Evolutionary conservation across 371 early-diverging fungal species (phyloP), one percentile per base, ranked within the genome.

Genomic region (Entomophthora muscae): DNA sequence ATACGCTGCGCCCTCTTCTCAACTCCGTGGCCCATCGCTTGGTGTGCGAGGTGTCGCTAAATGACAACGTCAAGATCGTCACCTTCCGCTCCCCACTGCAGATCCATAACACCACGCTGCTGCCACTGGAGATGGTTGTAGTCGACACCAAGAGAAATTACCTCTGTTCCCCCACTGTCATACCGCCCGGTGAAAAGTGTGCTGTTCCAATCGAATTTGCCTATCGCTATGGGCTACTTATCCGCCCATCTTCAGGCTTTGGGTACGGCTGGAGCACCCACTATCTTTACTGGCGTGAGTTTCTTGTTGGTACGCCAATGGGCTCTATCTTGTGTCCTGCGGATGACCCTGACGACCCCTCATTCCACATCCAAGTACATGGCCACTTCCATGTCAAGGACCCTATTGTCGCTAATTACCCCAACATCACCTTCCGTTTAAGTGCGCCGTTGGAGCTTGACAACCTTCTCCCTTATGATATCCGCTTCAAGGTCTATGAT

Each of bases 381-480:
- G 72, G 76, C 23, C 67, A 73, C 23, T 57, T 72, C 56, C 78
- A 78, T 13, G 67, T 66, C 28, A 68, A 70, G 0, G 73, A 78
- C 64, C 72, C 78, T 0, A 58, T 79, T 33, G 29, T 52, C 57
- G 69, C 69, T 53, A 75, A 80, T 31, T 93, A 92, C 68, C 95
- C 95, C 23, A 81, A 74, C 59, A 84, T 95, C 85, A 77, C 82
- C 2, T 83, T 94, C 60, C 80, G 83, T 24, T 68, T 98, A 42
- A 80, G 88, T 33, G 85, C 95, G 13, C 97, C 98, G 12, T 77
- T 96, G 31, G 90, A 91, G 71, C 79, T 98, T 31, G 97, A 98
- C 74, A 98, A 98, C 67, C 72, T 95, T 51, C 72, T 98, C 52
- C 98, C 98, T 0, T 93, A 85, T 70, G 83, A 89, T 65, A 64